Percentiles rank a stretch among this genome's conserved stretches.
phyloP scores from a whole-genome alignment of 441 rosid species.

The Dalechampia spathulata region DNA sequence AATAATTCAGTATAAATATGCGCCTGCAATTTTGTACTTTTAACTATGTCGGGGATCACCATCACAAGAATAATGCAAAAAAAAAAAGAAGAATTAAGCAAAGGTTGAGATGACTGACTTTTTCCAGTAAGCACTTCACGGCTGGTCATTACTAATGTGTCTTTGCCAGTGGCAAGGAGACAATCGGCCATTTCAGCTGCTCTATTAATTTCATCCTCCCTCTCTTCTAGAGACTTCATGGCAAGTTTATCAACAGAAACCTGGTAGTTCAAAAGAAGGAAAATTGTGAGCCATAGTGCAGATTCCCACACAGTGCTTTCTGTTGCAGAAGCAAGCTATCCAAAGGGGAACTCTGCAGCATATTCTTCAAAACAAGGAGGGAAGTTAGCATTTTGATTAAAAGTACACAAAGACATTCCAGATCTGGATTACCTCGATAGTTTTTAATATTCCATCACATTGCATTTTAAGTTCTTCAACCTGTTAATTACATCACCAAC shows the following conservation, averaged over 20 bases:
- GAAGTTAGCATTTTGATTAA: conserved; percentile 6
- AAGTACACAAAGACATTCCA: conserved; percentile 3
- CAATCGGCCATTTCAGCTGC: conserved; percentile 69
- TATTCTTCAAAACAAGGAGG: conserved; percentile 1
- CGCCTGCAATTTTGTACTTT: not conserved
- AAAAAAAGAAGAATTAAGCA: not conserved
- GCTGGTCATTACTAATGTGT: conserved; percentile 87
- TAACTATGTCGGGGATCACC: not conserved
- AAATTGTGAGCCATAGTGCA: conserved; percentile 1
- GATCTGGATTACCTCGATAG: conserved; percentile 57
- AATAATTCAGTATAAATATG: too few relatives aligned
- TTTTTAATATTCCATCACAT: conserved; percentile 49
- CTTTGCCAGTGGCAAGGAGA: conserved; percentile 54
- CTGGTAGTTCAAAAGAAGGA: conserved; percentile 29
- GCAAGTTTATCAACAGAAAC: conserved; percentile 88
- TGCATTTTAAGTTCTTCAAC: conserved; percentile 78
- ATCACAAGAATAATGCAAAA: conserved; percentile 2
- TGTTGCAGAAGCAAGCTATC: not conserved
- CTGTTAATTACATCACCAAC: conserved; percentile 25
- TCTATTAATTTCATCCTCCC: conserved; percentile 72
- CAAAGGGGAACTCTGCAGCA: not conserved
- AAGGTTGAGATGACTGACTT: conserved; percentile 36
- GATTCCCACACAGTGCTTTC: not conserved
- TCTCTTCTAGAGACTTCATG: conserved; percentile 56
- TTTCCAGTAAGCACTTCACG: conserved; percentile 84